Evolutionary conservation across 2,329 filamentous ascomycete species (phyloP).

Genomic region (Exophiala sideris): DNA sequence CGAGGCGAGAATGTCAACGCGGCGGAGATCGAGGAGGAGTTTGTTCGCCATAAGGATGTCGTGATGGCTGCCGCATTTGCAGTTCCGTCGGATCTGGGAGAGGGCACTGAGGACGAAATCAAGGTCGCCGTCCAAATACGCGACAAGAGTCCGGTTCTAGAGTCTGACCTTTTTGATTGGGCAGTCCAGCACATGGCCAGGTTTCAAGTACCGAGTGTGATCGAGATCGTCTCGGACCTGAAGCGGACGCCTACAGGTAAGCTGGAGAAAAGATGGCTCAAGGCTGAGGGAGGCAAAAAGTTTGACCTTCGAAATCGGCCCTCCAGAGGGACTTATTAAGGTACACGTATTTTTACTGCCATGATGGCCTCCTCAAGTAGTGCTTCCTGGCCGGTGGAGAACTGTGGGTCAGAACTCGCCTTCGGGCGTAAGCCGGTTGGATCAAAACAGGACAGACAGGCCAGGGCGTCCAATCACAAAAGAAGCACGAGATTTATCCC

Average conservation of each 20-base stretch:
- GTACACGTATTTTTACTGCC: too few species aligned
- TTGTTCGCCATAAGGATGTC: constrained; percentile 11
- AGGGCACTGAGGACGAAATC: constrained; percentile 18
- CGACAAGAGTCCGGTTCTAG: neutral
- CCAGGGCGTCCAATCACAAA: too few species aligned
- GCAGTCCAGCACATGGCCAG: constrained; percentile 5
- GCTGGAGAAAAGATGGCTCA: constrained; percentile 10
- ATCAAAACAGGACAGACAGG: too few species aligned
- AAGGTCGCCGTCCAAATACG: constrained; percentile 13
- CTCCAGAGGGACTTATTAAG: too few species aligned
- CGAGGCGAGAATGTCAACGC: constrained; percentile 95
- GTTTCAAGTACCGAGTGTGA: constrained; percentile 16
- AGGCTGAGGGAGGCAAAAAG: constrained; percentile 1
- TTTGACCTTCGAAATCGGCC: constrained; percentile 1
- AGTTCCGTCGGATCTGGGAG: constrained; percentile 13
- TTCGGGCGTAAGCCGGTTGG: too few species aligned
- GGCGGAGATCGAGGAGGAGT: constrained; percentile 74
- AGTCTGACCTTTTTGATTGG: constrained; percentile 7
- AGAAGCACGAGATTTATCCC: too few species aligned
- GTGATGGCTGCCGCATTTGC: constrained; percentile 10
- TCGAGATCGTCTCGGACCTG: constrained; percentile 11
- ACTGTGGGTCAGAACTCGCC: too few species aligned
- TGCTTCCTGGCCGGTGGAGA: too few species aligned
- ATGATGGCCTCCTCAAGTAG: too few species aligned
- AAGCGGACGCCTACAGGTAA: constrained; percentile 17